Percentiles rank a stretch among this genome's conserved stretches.
Evolutionary conservation across 495 filamentous ascomycete species (phyloP).

Genomic region (Apiosordaria backusii): DNA sequence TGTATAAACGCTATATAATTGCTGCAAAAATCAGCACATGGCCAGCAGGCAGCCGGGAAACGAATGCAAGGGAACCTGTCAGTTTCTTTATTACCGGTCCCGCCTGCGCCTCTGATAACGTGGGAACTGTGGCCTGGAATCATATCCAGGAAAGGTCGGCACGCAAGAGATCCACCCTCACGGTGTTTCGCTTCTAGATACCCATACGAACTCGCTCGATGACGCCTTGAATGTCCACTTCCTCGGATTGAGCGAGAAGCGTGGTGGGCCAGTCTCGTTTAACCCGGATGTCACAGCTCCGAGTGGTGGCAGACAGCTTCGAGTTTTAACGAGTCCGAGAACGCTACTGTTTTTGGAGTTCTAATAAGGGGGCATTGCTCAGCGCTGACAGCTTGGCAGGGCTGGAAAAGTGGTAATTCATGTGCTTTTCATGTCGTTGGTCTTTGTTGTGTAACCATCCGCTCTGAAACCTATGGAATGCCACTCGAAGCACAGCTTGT

Average conservation of each 20-base stretch:
- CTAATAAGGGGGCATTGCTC: neutral
- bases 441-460: neutral
- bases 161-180: neutral
- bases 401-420: neutral
- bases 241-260: neutral
- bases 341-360: neutral
- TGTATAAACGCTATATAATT: neutral
- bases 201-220: neutral
- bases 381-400: neutral
- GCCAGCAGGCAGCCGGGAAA: neutral
- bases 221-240: neutral
- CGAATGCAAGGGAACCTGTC: neutral
- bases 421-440: neutral
- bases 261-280: neutral
- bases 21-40: constrained; percentile 1
- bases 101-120: neutral
- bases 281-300: neutral
- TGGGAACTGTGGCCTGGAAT: neutral
- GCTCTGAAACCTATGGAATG: no score
- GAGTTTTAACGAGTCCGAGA: neutral
- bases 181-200: neutral
- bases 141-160: neutral
- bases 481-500: neutral
- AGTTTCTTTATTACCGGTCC: neutral
- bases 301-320: neutral